Percentiles rank a stretch among this genome's conserved stretches.
phyloP scores from a whole-genome alignment of 2,329 filamentous ascomycete species.

The Paracorniculantispora psalliotae region DNA sequence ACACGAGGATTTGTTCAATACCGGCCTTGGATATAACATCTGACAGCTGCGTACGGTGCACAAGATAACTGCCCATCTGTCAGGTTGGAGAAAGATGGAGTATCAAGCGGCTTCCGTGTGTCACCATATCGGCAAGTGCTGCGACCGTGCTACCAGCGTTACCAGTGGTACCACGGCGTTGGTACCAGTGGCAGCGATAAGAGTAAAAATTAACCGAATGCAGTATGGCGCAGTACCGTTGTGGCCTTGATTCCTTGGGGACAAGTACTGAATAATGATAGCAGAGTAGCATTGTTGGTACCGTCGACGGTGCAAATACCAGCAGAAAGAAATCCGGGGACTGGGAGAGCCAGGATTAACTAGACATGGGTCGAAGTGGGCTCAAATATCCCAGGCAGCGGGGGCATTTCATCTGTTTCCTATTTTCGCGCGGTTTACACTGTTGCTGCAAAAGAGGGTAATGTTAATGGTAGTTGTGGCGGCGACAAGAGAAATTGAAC shows the following conservation, averaged over 20 bases:
- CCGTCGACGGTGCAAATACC: neutral
- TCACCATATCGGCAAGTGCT: neutral
- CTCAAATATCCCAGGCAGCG: constrained; percentile 1
- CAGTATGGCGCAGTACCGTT: neutral
- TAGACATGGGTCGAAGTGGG: neutral
- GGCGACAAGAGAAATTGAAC: constrained; percentile 1
- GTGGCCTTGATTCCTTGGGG: neutral
- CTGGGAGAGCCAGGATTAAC: neutral
- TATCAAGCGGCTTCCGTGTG: neutral
- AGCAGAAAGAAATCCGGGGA: constrained; percentile 8
- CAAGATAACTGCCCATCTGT: neutral
- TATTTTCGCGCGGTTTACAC: neutral
- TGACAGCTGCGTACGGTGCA: neutral
- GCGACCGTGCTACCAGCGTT: neutral
- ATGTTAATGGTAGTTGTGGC: neutral
- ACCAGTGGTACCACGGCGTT: neutral
- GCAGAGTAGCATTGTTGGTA: neutral
- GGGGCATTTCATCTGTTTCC: constrained; percentile 10
- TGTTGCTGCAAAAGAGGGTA: neutral
- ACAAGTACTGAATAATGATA: neutral
- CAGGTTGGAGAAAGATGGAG: neutral
- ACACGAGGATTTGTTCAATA: neutral
- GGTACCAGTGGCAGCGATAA: neutral
- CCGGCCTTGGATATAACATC: neutral
- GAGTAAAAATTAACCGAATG: neutral